Base-by-base conservation (phyloP, 164 flowering plant species). In the Euptelea pleiosperma region DNA sequence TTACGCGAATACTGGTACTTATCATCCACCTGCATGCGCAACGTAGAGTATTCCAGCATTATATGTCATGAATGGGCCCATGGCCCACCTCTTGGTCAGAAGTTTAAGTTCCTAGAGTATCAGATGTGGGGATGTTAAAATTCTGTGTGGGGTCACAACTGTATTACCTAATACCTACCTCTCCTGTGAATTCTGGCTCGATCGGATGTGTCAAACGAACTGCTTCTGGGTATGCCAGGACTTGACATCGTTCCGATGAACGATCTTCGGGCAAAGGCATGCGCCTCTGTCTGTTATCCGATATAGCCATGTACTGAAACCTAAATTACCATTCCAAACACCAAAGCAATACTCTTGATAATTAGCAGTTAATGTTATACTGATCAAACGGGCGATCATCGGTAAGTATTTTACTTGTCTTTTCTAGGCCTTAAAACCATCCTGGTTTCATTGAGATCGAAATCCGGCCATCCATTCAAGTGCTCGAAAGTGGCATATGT, bases 211-310 rank as follows among this genome's bases (percentile, higher is more conserved):
- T 63, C 12, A 93, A 79, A 3, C 72, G 73, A 52, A 88, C 94
- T 6, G 99, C 96, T 76, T 93, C 97, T 6, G 79, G 85, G 54
- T 79, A 88, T 6, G 79, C 94, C 16, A 93, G 74, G 25, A 66
- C 58, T 70, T 80, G 75, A n/a, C 94, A 75, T 69, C 94, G 71
- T 39, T 69, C 77, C 1, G 87, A 75, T 2, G 58, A 35, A 21
- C 94, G 81, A 52, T 93, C 98, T 41, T 90, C 98, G 1, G 96
- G 96, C 66, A 79, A 47, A 21, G 97, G 99, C 97, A 93, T 86
- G 40, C 58, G 50, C 37, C 97, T 75, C 44, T 80, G 92, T 37
- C 94, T 74, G 22, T 80, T 71, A 54, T 93, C 94, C 29, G 89
- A 70, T 21, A 87, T 18, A 0, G 90, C 97, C 96, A 88, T 85